Conservation (phyloP, 345 rosid genomes). For the Eucalyptus brandiana region DNA sequence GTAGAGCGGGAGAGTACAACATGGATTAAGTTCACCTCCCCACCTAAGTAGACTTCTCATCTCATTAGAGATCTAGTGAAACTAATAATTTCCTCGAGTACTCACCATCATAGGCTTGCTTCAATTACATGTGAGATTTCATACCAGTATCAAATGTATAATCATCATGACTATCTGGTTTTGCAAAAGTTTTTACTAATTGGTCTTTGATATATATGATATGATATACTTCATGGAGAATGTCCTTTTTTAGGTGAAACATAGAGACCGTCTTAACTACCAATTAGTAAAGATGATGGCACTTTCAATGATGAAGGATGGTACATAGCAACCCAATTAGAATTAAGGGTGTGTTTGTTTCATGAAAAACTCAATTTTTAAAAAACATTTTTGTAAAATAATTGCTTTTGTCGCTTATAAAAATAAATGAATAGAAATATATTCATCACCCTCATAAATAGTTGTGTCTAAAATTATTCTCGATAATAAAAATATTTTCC, state of each 20-base stretch:
- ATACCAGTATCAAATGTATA: not conserved
- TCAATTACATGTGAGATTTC: not conserved
- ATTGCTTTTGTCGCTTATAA: not conserved
- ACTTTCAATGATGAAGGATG: not conserved
- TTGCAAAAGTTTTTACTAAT: not conserved
- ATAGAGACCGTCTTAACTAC: not conserved
- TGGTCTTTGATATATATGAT: not conserved
- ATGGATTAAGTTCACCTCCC: not conserved
- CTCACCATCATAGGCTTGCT: not conserved
- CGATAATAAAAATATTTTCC: too few relatives aligned
- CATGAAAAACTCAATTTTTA: accelerated
- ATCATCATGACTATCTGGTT: not conserved
- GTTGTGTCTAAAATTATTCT: not conserved
- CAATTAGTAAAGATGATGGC: not conserved
- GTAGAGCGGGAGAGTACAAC: not conserved
- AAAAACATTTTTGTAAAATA: too few relatives aligned
- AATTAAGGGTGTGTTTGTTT: not conserved
- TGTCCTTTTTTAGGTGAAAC: not conserved
- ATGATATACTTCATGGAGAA: not conserved
- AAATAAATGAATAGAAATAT: too few relatives aligned
- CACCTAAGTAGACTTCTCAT: not conserved
- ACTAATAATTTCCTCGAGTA: not conserved
- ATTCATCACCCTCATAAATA: too few relatives aligned
- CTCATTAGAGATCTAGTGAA: not conserved
- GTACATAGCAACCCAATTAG: not conserved